A percentile compares a stretch with the other conserved stretches of the same genome.
Conservation (phyloP, 2,329 filamentous ascomycete species). For the Alternaria tenuissima region DNA sequence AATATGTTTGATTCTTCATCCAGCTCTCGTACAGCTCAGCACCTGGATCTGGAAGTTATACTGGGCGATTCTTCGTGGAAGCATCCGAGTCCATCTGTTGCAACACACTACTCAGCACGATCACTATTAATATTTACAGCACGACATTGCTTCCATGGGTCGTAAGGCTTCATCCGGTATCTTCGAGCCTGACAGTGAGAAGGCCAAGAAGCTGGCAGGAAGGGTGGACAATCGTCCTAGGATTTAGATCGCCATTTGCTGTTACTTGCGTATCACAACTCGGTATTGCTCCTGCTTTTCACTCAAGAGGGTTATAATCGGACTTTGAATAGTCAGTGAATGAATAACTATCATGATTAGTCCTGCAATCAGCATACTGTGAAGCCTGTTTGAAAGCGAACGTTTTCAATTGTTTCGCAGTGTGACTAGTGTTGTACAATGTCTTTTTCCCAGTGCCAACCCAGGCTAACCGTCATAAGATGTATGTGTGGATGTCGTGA, state of each 20-base stretch:
- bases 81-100: not conserved
- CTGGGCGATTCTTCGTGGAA: not conserved
- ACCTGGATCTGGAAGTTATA: not conserved
- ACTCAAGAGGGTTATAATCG: not conserved
- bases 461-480: constrained; percentile 6
- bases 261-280: not conserved
- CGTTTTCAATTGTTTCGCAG: constrained; percentile 6
- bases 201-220: constrained; percentile 63
- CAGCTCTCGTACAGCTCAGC: not conserved
- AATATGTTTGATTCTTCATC: not conserved
- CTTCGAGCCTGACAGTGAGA: constrained; percentile 63
- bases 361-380: not conserved
- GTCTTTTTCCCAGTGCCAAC: not conserved
- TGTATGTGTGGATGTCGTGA: not conserved
- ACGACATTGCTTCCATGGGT: constrained; percentile 64
- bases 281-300: not conserved
- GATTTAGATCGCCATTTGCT: too few relatives aligned
- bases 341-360: not conserved
- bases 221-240: constrained; percentile 54
- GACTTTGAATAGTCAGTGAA: not conserved
- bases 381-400: not conserved
- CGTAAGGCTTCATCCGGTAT: constrained; percentile 63
- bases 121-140: constrained; percentile 42
- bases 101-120: not conserved
- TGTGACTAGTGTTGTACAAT: not conserved